A percentile compares a stretch with the other conserved stretches of the same genome.
phyloP scores from a whole-genome alignment of 129 eudicot species.

The Flaveria linearis region DNA sequence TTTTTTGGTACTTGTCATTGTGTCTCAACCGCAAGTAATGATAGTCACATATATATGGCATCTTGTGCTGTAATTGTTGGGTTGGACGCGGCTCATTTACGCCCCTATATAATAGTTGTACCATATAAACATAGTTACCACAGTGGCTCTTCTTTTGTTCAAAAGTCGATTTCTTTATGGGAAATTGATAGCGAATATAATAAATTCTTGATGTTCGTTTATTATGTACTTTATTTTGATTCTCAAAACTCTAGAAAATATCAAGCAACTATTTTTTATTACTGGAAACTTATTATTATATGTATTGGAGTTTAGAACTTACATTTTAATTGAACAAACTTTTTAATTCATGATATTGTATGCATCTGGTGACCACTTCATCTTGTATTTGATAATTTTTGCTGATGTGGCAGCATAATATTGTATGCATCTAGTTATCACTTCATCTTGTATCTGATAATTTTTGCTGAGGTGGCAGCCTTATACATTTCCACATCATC shows the following conservation, averaged over 20 bases:
- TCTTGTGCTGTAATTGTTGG: background rate
- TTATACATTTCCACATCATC: background rate
- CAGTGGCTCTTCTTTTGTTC: conserved; percentile 13
- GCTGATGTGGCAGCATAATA: background rate
- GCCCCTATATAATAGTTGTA: background rate
- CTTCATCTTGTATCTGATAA: background rate
- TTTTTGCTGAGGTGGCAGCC: background rate
- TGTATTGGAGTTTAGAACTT: background rate
- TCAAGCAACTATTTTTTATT: background rate
- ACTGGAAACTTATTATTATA: conserved; percentile 12
- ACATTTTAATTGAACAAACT: background rate
- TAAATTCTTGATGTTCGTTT: background rate
- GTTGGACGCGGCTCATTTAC: background rate
- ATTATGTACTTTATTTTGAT: conserved; percentile 8
- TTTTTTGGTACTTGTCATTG: background rate
- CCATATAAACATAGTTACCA: background rate
- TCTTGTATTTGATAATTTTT: background rate
- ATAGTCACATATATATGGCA: background rate
- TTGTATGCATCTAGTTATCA: background rate
- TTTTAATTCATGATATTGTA: background rate
- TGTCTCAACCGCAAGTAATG: background rate
- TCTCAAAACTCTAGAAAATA: conserved; percentile 11
- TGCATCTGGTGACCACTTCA: background rate
- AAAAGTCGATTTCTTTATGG: conserved; percentile 16
- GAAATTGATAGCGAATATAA: conserved; percentile 23